Evolutionary conservation across 306 rosid genomes (phyloP).

Genomic region (Bauhinia variegata): DNA sequence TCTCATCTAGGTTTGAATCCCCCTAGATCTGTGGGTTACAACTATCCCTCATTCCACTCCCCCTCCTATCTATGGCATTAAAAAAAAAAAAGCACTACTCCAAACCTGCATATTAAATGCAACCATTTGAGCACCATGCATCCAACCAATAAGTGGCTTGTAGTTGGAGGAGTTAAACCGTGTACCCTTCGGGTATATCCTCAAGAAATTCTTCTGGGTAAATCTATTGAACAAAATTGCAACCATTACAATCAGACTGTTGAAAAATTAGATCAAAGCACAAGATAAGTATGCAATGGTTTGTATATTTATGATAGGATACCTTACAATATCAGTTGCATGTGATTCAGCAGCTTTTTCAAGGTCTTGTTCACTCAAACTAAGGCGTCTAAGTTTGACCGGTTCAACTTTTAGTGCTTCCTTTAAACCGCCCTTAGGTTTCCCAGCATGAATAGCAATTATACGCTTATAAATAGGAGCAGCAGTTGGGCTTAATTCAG

Average conservation of each 20-base stretch:
- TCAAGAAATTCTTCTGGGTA: conserved; percentile 68
- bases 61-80: no score
- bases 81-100: neutral
- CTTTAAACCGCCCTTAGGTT: conserved; percentile 65
- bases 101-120: conserved; percentile 73
- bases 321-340: conserved; percentile 68
- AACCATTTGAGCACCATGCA: conserved; percentile 72
- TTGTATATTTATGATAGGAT: conserved; percentile 7
- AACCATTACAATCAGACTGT: conserved; percentile 25
- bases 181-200: conserved; percentile 65
- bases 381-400: conserved; percentile 66
- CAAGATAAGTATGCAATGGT: neutral
- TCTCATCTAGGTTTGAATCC: no score
- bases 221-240: conserved; percentile 46
- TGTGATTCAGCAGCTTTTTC: conserved; percentile 59
- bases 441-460: conserved; percentile 68
- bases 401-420: conserved; percentile 64
- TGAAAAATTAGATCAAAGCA: conserved; percentile 5
- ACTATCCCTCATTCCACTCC: no score
- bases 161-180: conserved; percentile 69
- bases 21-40: no score
- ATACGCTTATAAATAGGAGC: conserved; percentile 48
- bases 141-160: conserved; percentile 67
- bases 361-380: conserved; percentile 72
- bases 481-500: conserved; percentile 31